These are phyloP conservation scores for Pulveroboletus sp. DNA, from an alignment of 768 basidiomycete genomes.

Conservation along the genomic window DNA sequence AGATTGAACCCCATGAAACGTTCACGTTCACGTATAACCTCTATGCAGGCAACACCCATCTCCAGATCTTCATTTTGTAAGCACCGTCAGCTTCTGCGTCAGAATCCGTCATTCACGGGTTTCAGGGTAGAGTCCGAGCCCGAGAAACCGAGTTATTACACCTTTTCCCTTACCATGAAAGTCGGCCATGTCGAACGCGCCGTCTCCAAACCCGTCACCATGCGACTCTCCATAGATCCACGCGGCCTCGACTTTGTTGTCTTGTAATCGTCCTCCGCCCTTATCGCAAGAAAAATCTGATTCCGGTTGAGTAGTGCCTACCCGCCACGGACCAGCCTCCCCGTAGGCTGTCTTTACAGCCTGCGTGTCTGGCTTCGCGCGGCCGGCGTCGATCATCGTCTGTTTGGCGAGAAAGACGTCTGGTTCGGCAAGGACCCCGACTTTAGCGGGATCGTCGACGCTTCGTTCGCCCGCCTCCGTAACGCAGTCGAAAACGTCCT, in stretches of 20 bases:
- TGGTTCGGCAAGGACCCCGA: constrained; percentile 68
- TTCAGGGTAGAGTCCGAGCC: constrained; percentile 29
- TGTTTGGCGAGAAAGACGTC: constrained; percentile 61
- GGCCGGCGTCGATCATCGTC: constrained; percentile 54
- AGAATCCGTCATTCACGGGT: constrained; percentile 6
- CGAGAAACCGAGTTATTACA: constrained; percentile 36
- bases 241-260: constrained; percentile 54
- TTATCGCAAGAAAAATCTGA: neutral
- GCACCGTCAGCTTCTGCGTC: constrained; percentile 12
- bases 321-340: constrained; percentile 54
- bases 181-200: constrained; percentile 52
- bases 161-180: constrained; percentile 52
- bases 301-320: constrained; percentile 40
- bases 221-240: constrained; percentile 51
- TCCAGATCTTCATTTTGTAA: constrained; percentile 52
- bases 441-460: constrained; percentile 53
- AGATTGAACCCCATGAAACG: constrained; percentile 21
- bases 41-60: constrained; percentile 38
- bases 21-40: constrained; percentile 48
- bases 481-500: constrained; percentile 41
- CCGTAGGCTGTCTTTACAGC: constrained; percentile 50
- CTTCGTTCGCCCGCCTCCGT: constrained; percentile 50
- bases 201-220: constrained; percentile 43
- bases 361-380: constrained; percentile 63
- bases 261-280: constrained; percentile 39